phyloP scores from a whole-genome alignment of 2,329 filamentous ascomycete species.

The Aspergillus sp. region DNA sequence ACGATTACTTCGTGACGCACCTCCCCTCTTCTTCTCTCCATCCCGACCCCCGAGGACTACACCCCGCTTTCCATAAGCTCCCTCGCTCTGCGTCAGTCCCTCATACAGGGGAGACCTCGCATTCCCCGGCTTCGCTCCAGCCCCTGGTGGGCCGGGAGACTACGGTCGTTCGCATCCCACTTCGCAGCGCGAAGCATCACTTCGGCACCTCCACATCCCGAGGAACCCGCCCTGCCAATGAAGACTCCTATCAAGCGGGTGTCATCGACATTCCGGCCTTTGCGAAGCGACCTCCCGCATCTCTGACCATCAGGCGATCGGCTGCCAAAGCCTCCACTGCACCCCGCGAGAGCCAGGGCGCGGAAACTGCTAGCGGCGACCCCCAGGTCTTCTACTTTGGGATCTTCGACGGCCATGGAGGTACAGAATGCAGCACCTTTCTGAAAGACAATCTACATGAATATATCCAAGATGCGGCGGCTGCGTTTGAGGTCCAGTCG shows the following conservation, averaged over 20 bases:
- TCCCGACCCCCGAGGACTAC: constrained; percentile 69
- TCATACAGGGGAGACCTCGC: constrained; percentile 56
- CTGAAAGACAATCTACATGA: constrained; percentile 78
- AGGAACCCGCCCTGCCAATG: constrained; percentile 84
- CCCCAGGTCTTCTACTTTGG: constrained; percentile 98
- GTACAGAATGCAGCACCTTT: constrained; percentile 83
- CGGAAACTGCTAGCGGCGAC: constrained; percentile 78
- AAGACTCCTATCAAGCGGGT: constrained; percentile 91
- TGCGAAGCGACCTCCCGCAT: constrained; percentile 74
- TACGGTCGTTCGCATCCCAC: constrained; percentile 90
- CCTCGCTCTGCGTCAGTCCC: constrained; percentile 82
- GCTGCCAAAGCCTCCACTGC: constrained; percentile 26
- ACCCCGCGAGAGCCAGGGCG: constrained; percentile 57
- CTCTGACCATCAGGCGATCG: constrained; percentile 46
- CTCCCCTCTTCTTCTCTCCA: constrained; percentile 90
- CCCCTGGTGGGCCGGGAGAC: constrained; percentile 70
- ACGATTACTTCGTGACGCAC: constrained; percentile 97
- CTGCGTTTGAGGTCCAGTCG: constrained; percentile 73
- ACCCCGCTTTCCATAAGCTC: constrained; percentile 76
- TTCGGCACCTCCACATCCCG: constrained; percentile 78
- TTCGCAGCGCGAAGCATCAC: constrained; percentile 93
- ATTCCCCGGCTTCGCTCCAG: constrained; percentile 58
- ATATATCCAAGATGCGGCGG: constrained; percentile 81
- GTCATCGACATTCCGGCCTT: constrained; percentile 93
- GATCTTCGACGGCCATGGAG: constrained; percentile 94